Conservation (phyloP, 495 filamentous ascomycete genomes). For the Penicillium flavigenum region DNA sequence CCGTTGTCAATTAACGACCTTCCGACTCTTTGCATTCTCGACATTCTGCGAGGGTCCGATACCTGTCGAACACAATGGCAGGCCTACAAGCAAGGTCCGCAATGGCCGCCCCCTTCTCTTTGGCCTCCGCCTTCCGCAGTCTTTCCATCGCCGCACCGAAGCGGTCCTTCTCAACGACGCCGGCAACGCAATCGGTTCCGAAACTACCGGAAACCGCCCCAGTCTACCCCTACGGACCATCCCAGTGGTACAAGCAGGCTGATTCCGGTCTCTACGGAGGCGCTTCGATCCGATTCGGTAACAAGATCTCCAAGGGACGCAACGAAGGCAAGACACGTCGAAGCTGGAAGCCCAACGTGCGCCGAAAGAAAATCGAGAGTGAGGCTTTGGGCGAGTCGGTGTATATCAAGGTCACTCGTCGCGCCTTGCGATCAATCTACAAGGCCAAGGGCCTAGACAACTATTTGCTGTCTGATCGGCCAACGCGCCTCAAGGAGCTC, state of each 20-base stretch:
- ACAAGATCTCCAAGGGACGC: conserved; percentile 72
- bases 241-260: conserved; percentile 77
- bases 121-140: conserved; percentile 43
- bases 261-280: conserved; percentile 84
- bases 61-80: conserved; percentile 29
- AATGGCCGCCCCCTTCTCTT: conserved; percentile 40
- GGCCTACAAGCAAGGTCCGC: conserved; percentile 31
- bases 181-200: conserved; percentile 34
- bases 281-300: conserved; percentile 80
- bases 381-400: conserved; percentile 63
- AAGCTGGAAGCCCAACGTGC: conserved; percentile 84
- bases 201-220: conserved; percentile 54
- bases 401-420: conserved; percentile 70
- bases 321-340: conserved; percentile 83
- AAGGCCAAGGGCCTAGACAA: conserved; percentile 86
- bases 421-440: conserved; percentile 80
- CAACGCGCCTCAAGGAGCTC: conserved; percentile 73
- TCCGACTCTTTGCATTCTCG: not conserved
- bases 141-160: conserved; percentile 43
- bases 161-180: conserved; percentile 45
- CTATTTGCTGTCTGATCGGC: conserved; percentile 76
- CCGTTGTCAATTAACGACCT: conserved; percentile 7
- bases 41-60: conserved; percentile 10
- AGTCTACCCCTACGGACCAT: conserved; percentile 81
- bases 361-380: conserved; percentile 71